Evolutionary conservation across 768 basidiomycete genomes (phyloP).

Genomic region (Leccinum barrowsii): DNA sequence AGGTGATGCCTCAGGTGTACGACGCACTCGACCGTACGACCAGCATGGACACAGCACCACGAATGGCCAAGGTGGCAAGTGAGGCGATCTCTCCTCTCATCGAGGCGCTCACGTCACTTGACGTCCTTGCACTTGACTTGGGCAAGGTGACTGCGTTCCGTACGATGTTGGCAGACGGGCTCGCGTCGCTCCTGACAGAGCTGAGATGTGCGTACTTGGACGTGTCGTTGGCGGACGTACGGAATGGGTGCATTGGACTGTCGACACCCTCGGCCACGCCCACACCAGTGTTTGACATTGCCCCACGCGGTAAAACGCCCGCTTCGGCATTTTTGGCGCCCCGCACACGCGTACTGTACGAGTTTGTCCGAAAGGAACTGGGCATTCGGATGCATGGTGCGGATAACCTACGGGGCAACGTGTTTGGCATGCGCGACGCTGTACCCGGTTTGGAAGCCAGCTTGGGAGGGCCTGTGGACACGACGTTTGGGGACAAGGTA

Average conservation of each 20-base stretch:
- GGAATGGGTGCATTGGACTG: slow-evolving; percentile 8
- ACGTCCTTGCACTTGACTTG: slow-evolving; percentile 17
- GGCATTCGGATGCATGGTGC: slow-evolving; percentile 80
- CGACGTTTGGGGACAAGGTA: slow-evolving; percentile 67
- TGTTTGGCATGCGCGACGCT: slow-evolving; percentile 45
- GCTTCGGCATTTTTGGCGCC: slow-evolving; percentile 56
- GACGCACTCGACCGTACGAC: slow-evolving; percentile 61
- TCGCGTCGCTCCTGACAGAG: slow-evolving; percentile 23
- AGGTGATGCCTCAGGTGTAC: slow-evolving; percentile 40
- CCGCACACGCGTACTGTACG: slow-evolving; percentile 64
- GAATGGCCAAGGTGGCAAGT: slow-evolving; percentile 70
- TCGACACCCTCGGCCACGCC: slow-evolving; percentile 15
- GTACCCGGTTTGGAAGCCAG: slow-evolving; percentile 41
- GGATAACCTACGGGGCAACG: slow-evolving; percentile 63
- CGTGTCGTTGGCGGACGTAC: slow-evolving; percentile 20
- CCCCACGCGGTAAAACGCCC: slow-evolving; percentile 55
- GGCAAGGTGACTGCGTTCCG: slow-evolving; percentile 25
- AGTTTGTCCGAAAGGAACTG: slow-evolving; percentile 66
- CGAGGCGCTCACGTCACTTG: slow-evolving; percentile 35
- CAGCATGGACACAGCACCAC: slow-evolving; percentile 63
- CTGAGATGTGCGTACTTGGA: slow-evolving; percentile 29
- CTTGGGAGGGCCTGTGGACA: slow-evolving; percentile 32
- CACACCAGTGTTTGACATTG: slow-evolving; percentile 39
- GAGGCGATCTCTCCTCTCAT: slow-evolving; percentile 60
- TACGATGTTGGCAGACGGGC: slow-evolving; percentile 11